These are phyloP conservation scores for Lactuca sativa DNA, from an alignment of 129 eudicot species.

Conservation along the genomic window DNA sequence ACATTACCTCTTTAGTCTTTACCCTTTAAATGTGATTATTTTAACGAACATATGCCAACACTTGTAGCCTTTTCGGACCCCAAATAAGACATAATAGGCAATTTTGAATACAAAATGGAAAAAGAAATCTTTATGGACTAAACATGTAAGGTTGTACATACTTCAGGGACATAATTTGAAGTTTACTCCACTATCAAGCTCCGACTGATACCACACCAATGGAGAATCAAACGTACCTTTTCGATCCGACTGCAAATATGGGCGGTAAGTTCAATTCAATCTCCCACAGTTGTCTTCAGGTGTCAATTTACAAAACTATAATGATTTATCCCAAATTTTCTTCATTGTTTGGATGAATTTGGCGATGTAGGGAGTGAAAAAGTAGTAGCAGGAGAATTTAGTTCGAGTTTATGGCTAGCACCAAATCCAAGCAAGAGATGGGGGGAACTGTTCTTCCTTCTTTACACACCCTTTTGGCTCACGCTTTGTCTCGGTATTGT, in stretches of 20 bases:
- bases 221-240: slow-evolving; percentile 5
- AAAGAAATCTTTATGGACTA: not conserved
- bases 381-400: slow-evolving; percentile 20
- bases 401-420: slow-evolving; percentile 67
- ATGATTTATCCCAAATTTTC: not conserved
- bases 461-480: slow-evolving; percentile 94
- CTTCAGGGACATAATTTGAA: slow-evolving; percentile 3
- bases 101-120: not conserved
- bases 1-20: not conserved
- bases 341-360: slow-evolving; percentile 17
- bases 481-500: slow-evolving; percentile 91
- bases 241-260: slow-evolving; percentile 39
- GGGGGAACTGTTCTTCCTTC: slow-evolving; percentile 84
- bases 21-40: not conserved
- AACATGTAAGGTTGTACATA: not conserved
- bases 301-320: not conserved
- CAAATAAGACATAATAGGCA: not conserved
- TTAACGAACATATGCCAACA: too few species aligned
- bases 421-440: slow-evolving; percentile 91
- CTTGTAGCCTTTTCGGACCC: not conserved
- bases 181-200: not conserved
- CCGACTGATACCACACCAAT: not conserved
- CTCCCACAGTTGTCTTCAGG: not conserved
- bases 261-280: slow-evolving; percentile 38
- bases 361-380: slow-evolving; percentile 32